A percentile compares a stretch with the other conserved stretches of the same genome.
These are phyloP conservation scores for Acanthamoeba castellanii DNA, from an alignment of 208 protist species.

Conservation along the genomic window DNA sequence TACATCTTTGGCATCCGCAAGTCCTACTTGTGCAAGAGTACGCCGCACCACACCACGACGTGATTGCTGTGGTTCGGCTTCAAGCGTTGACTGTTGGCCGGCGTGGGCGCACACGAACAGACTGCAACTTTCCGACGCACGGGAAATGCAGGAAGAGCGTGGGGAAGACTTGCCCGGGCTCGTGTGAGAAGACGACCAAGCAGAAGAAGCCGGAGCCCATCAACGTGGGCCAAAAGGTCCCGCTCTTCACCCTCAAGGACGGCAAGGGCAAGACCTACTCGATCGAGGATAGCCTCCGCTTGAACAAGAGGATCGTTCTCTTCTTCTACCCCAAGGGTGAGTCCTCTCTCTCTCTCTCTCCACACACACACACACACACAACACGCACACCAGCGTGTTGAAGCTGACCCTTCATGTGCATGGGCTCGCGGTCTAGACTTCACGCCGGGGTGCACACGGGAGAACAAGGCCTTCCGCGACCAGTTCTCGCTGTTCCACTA, in stretches of 20 bases:
- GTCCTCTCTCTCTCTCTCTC: neutral
- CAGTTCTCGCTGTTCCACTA: constrained; percentile 15
- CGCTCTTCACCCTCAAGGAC: neutral
- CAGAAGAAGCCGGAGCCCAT: neutral
- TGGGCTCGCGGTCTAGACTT: neutral
- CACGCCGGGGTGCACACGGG: neutral
- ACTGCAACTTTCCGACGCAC: neutral
- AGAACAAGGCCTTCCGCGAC: constrained; percentile 25
- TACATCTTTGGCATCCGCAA: constrained; percentile 23
- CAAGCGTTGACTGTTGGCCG: too few species aligned
- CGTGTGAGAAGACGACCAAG: neutral
- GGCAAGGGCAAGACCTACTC: neutral
- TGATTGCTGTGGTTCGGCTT: neutral
- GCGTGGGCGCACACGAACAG: too few species aligned
- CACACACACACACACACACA: neutral
- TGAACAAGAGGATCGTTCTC: neutral
- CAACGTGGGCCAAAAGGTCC: neutral
- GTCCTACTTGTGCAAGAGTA: neutral
- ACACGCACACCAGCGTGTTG: neutral
- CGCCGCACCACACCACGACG: neutral
- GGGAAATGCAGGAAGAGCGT: neutral
- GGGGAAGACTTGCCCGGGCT: neutral
- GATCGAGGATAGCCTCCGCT: neutral
- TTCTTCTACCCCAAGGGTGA: constrained; percentile 44
- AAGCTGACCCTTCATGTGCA: too few species aligned